These are phyloP conservation scores for Claviceps sorghi DNA, from an alignment of 2,329 filamentous ascomycete genomes.

Conservation along the genomic window DNA sequence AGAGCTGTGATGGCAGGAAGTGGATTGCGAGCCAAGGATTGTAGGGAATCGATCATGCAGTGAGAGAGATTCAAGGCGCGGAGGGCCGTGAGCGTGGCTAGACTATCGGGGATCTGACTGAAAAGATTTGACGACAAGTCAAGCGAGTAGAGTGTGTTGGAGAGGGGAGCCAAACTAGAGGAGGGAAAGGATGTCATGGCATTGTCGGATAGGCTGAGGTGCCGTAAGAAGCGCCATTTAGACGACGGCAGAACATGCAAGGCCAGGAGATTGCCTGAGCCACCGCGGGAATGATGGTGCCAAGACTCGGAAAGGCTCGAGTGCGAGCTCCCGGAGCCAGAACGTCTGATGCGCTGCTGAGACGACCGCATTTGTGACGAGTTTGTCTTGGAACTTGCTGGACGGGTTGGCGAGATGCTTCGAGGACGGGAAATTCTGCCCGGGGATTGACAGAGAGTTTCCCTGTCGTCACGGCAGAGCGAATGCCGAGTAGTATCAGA, in stretches of 20 bases:
- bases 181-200: constrained; percentile 67
- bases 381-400: constrained; percentile 58
- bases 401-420: constrained; percentile 71
- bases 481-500: constrained; percentile 24
- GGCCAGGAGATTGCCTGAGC: constrained; percentile 62
- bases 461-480: constrained; percentile 30
- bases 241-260: constrained; percentile 61
- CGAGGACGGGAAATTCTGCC: constrained; percentile 39
- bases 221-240: constrained; percentile 90
- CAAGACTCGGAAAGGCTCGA: constrained; percentile 56
- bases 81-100: constrained; percentile 74
- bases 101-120: constrained; percentile 80
- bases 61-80: constrained; percentile 86
- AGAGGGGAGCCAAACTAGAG: constrained; percentile 63
- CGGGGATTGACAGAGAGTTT: constrained; percentile 28
- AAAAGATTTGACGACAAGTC: constrained; percentile 90
- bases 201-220: constrained; percentile 86
- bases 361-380: constrained; percentile 51
- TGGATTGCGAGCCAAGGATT: constrained; percentile 72
- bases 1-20: constrained; percentile 86
- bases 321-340: constrained; percentile 83
- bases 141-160: constrained; percentile 78
- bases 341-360: constrained; percentile 69
- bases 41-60: constrained; percentile 93
- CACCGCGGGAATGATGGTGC: constrained; percentile 49